These are phyloP conservation scores for Penicillium flavigenum DNA, from an alignment of 495 filamentous ascomycete genomes.

Conservation along the genomic window DNA sequence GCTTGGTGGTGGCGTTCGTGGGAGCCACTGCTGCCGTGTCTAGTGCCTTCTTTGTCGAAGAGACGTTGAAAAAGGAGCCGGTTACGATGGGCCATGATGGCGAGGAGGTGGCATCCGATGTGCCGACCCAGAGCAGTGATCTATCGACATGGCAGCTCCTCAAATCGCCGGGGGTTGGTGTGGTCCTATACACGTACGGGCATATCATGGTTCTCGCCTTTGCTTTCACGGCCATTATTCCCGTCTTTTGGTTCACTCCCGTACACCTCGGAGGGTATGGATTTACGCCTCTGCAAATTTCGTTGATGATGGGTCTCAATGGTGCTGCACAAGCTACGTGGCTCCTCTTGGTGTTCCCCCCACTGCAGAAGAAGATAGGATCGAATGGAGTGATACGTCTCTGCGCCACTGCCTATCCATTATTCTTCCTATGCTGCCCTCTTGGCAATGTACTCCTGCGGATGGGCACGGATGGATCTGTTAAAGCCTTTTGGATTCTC, in stretches of 20 bases:
- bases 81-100: constrained; percentile 7
- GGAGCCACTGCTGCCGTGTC: constrained; percentile 49
- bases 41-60: constrained; percentile 53
- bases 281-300: constrained; percentile 59
- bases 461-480: constrained; percentile 24
- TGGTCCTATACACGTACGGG: constrained; percentile 60
- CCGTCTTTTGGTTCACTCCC: constrained; percentile 62
- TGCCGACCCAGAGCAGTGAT: constrained; percentile 4
- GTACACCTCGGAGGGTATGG: constrained; percentile 57
- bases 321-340: constrained; percentile 63
- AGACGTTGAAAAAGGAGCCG: constrained; percentile 46
- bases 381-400: constrained; percentile 58
- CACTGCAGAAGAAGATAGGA: constrained; percentile 55
- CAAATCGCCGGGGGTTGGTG: constrained; percentile 57
- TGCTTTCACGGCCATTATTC: constrained; percentile 59
- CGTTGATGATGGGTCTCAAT: constrained; percentile 55
- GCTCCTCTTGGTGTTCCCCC: constrained; percentile 63
- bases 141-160: constrained; percentile 57
- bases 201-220: constrained; percentile 62
- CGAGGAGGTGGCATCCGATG: constrained; percentile 8
- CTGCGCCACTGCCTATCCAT: constrained; percentile 55
- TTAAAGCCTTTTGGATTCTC: constrained; percentile 56
- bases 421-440: constrained; percentile 55
- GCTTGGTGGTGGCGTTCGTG: constrained; percentile 51
- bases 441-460: constrained; percentile 54